phyloP scores from a whole-genome alignment of 1,284 basidiomycete genomes.

The Rhodotorula sp. region DNA sequence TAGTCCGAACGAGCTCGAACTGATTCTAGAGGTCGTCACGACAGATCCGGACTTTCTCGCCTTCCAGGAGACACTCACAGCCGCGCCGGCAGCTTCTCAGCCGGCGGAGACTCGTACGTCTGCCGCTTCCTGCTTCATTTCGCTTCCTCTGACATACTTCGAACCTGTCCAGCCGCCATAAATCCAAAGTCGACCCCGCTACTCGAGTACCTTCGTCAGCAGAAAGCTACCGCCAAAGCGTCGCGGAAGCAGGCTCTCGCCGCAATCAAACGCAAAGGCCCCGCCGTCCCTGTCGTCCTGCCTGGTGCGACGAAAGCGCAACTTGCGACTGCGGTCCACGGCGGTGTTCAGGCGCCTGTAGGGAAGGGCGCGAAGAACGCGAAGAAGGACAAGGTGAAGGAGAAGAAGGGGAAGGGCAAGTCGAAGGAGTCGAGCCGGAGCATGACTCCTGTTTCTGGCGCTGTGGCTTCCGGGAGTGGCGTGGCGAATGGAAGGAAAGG shows the following conservation, averaged over 20 bases:
- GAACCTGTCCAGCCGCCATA: slow-evolving; percentile 45
- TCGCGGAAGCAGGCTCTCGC: slow-evolving; percentile 22
- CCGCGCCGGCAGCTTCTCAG: slow-evolving; percentile 58
- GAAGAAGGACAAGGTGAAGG: neutral
- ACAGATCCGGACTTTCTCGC: slow-evolving; percentile 37
- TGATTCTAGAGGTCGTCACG: neutral
- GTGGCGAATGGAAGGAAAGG: neutral
- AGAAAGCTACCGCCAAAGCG: slow-evolving; percentile 62
- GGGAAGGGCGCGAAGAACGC: neutral
- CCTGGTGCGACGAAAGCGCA: slow-evolving; percentile 17
- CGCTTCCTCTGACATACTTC: neutral
- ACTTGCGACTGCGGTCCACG: slow-evolving; percentile 4
- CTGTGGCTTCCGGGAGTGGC: neutral
- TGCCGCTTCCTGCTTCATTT: neutral
- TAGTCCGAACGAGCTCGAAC: neutral
- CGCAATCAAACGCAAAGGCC: neutral
- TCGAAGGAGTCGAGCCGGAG: slow-evolving; percentile 14
- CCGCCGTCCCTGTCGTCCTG: neutral
- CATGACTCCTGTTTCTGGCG: slow-evolving; percentile 1
- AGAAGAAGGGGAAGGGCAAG: slow-evolving; percentile 4
- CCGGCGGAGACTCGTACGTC: slow-evolving; percentile 64
- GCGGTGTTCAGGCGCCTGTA: slow-evolving; percentile 8
- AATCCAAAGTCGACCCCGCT: slow-evolving; percentile 78
- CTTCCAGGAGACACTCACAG: slow-evolving; percentile 24
- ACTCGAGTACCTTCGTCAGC: slow-evolving; percentile 76